Conservation (phyloP, 306 rosid species). For the Quillaja saponaria region DNA sequence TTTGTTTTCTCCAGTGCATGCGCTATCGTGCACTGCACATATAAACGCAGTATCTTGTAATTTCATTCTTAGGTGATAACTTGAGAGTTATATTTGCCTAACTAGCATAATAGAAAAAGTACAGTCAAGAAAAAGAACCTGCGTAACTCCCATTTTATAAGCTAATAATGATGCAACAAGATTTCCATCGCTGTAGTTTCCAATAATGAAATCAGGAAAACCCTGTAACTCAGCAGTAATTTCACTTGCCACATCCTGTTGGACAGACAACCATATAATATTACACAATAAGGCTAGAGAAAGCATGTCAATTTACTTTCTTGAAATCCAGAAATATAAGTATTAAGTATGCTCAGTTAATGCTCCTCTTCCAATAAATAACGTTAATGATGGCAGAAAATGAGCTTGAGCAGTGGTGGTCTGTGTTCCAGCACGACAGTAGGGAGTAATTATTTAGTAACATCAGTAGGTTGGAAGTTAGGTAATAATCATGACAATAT, state of each 20-base stretch:
- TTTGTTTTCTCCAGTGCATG: constrained; percentile 96
- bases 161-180: constrained; percentile 90
- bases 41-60: constrained; percentile 20
- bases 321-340: neutral
- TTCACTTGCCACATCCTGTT: constrained; percentile 84
- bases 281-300: constrained; percentile 11
- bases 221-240: constrained; percentile 79
- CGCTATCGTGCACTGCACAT: constrained; percentile 80
- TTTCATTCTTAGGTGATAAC: constrained; percentile 16
- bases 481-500: neutral
- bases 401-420: too few relatives aligned
- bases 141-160: constrained; percentile 91
- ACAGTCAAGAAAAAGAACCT: constrained; percentile 48
- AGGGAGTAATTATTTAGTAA: neutral
- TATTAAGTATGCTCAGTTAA: too few relatives aligned
- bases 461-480: neutral
- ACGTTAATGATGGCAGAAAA: neutral
- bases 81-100: constrained; percentile 11
- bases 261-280: constrained; percentile 26
- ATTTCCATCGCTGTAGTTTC: constrained; percentile 97
- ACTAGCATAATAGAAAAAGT: neutral
- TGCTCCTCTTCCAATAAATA: neutral
- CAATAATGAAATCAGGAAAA: constrained; percentile 81
- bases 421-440: too few relatives aligned
- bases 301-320: neutral